phyloP scores from a whole-genome alignment of 352 stramenopile species.

The Globisporangium paroecandrum region DNA sequence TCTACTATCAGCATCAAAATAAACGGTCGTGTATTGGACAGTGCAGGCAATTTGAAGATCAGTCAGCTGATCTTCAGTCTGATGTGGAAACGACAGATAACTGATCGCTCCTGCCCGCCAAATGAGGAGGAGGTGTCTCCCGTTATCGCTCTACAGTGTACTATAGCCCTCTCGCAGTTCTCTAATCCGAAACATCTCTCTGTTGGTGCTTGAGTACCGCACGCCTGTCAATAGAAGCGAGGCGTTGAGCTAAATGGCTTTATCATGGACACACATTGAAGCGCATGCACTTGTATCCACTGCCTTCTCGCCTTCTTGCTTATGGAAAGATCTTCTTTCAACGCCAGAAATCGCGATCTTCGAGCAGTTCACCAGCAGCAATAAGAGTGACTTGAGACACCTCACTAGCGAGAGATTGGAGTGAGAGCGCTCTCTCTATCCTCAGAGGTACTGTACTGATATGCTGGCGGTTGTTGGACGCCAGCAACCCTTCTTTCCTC shows the following conservation, averaged over 20 bases:
- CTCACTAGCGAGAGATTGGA: too few species aligned
- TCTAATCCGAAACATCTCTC: not conserved
- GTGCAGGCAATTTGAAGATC: not conserved
- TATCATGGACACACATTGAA: not conserved
- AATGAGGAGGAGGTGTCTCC: not conserved
- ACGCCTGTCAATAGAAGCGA: not conserved
- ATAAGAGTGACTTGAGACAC: too few species aligned
- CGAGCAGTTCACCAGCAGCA: too few species aligned
- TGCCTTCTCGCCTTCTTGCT: too few species aligned
- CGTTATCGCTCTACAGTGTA: not conserved
- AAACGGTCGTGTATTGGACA: slow-evolving; percentile 1
- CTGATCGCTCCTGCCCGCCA: not conserved
- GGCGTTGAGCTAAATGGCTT: not conserved
- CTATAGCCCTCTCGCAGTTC: not conserved
- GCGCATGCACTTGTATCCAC: too few species aligned
- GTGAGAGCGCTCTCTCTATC: too few species aligned
- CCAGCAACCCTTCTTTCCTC: not conserved
- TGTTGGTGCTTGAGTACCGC: not conserved
- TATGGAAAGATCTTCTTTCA: not conserved
- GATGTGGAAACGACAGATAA: not conserved
- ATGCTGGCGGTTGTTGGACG: not conserved
- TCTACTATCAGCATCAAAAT: not conserved
- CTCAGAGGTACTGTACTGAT: too few species aligned
- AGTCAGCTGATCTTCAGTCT: not conserved
- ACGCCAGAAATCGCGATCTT: not conserved